Evolutionary conservation across 1,139 yeast species (phyloP), one percentile per base, ranked within the genome.

Genomic region (Blastobotrys malaysiensis): DNA sequence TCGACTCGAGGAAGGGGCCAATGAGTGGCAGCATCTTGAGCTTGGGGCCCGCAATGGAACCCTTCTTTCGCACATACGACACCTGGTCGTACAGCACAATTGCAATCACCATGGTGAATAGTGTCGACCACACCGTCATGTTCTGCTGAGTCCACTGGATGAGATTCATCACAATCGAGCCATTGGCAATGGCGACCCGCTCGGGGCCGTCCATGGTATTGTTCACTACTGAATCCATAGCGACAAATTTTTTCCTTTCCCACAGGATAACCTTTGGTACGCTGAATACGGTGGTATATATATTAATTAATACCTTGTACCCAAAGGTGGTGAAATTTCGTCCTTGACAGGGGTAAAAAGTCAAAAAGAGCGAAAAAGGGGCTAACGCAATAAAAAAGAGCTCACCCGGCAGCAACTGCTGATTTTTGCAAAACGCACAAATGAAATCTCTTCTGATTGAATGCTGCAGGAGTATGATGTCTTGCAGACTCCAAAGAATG

Each of bases 1-100:
- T 76, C n/a, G 95, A 85, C 69, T 93, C 98, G 70, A 93, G 77
- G 65, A 93, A 93, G 2, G 99, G 98, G 4, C 99, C 99, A 63
- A 93, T 91, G 54, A 93, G 77, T 1, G 99, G 99, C 90, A 95
- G 91, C 53, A 90, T 64, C 71, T 93, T 93, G 70, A 79, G 81
- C 48, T 74, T 71, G 20, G 98, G 99, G 22, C 99, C 99, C 11
- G 90, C 97, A 69, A 91, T 89, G 47, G 80, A 69, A 46, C 97
- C 97, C 73, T 93, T 93, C 61, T 83, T 82, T 53, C 80, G 64
- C 66, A 89, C 83, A 68, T 93, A 93, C 62, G 79, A 72, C 39
- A 90, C 73, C 73, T 91, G 98, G 71, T 91, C 98, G 66, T 84
- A 88, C 1, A 86, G 74, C 51, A 90, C 69, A 2, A 77, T 73